A percentile compares a stretch with the other conserved stretches of the same genome.
Evolutionary conservation across 306 rosid species (phyloP).

Genomic region (Calophaca sinica): DNA sequence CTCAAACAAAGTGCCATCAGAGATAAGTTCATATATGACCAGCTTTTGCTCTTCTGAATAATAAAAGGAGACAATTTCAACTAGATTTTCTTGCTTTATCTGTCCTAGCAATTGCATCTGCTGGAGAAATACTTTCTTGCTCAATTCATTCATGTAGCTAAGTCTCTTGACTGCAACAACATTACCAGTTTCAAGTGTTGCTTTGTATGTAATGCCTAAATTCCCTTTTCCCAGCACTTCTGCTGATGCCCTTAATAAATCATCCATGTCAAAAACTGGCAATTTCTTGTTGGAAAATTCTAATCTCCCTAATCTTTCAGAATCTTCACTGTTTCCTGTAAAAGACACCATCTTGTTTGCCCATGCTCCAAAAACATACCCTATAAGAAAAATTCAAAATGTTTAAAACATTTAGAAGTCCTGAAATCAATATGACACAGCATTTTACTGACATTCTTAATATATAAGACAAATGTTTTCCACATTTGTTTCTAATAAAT

Average conservation of each 20-base stretch:
- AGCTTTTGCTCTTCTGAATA: slow-evolving; percentile 69
- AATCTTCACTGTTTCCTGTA: slow-evolving; percentile 46
- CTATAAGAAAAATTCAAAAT: slow-evolving; percentile 34
- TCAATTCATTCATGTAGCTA: slow-evolving; percentile 58
- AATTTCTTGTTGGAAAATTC: slow-evolving; percentile 63
- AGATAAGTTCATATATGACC: slow-evolving; percentile 58
- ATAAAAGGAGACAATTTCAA: slow-evolving; percentile 63
- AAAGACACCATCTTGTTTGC: slow-evolving; percentile 51
- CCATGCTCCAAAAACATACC: slow-evolving; percentile 52
- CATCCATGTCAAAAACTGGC: slow-evolving; percentile 78
- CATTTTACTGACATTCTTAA: slow-evolving; percentile 4
- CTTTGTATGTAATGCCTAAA: slow-evolving; percentile 72
- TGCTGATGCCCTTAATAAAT: slow-evolving; percentile 80
- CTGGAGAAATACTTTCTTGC: slow-evolving; percentile 70
- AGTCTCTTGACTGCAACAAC: slow-evolving; percentile 70
- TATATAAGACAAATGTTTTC: neutral
- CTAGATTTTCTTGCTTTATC: slow-evolving; percentile 69
- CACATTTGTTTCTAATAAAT: neutral
- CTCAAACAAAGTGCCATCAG: slow-evolving; percentile 60
- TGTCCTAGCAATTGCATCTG: slow-evolving; percentile 73
- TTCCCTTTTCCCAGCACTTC: slow-evolving; percentile 68
- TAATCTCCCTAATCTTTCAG: slow-evolving; percentile 53
- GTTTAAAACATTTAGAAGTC: slow-evolving; percentile 11
- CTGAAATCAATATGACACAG: neutral
- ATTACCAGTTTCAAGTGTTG: slow-evolving; percentile 70